Evolutionary conservation across 805 yeast genomes (phyloP).

Genomic region (Sugiyamaella chiloensis): DNA sequence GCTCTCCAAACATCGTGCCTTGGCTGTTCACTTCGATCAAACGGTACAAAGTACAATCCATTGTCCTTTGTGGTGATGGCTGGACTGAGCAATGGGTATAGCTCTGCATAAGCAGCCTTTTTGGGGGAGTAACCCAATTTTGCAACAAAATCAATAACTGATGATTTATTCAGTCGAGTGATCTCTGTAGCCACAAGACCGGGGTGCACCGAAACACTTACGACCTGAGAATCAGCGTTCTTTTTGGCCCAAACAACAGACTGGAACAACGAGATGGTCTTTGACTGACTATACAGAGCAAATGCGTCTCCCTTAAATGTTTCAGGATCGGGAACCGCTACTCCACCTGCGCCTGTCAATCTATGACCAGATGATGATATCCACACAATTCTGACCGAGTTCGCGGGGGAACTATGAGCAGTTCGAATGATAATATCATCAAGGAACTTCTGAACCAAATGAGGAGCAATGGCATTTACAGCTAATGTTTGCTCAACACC

Average conservation of each 20-base stretch:
- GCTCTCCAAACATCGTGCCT: conserved; percentile 39
- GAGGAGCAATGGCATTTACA: conserved; percentile 47
- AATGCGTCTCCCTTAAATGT: conserved; percentile 31
- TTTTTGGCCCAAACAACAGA: conserved; percentile 35
- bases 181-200: conserved; percentile 40
- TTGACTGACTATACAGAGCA: conserved; percentile 42
- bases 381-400: conserved; percentile 44
- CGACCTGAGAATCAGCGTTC: conserved; percentile 34
- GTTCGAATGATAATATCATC: conserved; percentile 38
- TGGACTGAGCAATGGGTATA: conserved; percentile 42
- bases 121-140: conserved; percentile 20
- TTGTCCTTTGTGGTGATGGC: conserved; percentile 33
- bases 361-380: conserved; percentile 41
- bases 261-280: conserved; percentile 41
- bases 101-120: conserved; percentile 44
- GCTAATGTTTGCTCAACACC: conserved; percentile 47
- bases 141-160: neutral
- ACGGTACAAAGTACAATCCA: conserved; percentile 42
- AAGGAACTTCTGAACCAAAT: conserved; percentile 40
- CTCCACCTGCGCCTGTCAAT: conserved; percentile 30
- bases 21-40: conserved; percentile 41
- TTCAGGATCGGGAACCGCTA: conserved; percentile 34
- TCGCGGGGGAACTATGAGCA: conserved; percentile 26
- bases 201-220: conserved; percentile 41
- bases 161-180: conserved; percentile 21